These are phyloP conservation scores for Phlebiopsis gigantea DNA, from an alignment of 768 basidiomycete genomes.

Conservation along the genomic window DNA sequence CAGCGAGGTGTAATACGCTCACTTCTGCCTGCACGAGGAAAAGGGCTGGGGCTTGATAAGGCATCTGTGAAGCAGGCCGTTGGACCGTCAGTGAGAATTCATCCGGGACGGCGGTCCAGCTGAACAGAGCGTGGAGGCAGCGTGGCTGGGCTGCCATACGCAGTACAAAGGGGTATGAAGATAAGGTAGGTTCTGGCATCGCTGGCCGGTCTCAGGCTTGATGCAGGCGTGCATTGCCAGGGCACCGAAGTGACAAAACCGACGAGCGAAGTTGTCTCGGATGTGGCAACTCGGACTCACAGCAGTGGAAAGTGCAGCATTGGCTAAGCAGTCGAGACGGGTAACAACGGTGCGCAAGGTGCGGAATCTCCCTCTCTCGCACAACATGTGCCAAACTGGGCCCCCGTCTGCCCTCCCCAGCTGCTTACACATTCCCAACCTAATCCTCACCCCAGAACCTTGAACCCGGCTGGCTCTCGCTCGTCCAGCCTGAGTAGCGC, in stretches of 20 bases:
- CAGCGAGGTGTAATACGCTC: conserved; percentile 7
- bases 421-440: conserved; percentile 20
- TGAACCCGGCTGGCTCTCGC: not conserved
- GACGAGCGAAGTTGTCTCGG: conserved; percentile 12
- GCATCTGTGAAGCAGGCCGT: conserved; percentile 47
- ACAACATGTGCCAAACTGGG: conserved; percentile 19
- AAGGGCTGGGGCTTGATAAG: conserved; percentile 37
- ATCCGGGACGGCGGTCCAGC: conserved; percentile 61
- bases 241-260: conserved; percentile 23
- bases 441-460: conserved; percentile 18
- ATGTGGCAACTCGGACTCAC: conserved; percentile 26
- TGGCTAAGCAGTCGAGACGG: conserved; percentile 17
- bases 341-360: conserved; percentile 24
- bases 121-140: conserved; percentile 56
- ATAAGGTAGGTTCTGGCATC: conserved; percentile 39
- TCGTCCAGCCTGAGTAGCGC: not conserved
- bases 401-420: conserved; percentile 7
- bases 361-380: conserved; percentile 12
- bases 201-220: conserved; percentile 18
- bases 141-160: conserved; percentile 54
- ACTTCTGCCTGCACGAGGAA: conserved; percentile 13
- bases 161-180: conserved; percentile 47
- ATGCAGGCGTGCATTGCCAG: conserved; percentile 20
- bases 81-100: conserved; percentile 42
- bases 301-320: conserved; percentile 17